Evolutionary conservation across 2,329 filamentous ascomycete species (phyloP).

Genomic region (Purpureocillium lavendulum): DNA sequence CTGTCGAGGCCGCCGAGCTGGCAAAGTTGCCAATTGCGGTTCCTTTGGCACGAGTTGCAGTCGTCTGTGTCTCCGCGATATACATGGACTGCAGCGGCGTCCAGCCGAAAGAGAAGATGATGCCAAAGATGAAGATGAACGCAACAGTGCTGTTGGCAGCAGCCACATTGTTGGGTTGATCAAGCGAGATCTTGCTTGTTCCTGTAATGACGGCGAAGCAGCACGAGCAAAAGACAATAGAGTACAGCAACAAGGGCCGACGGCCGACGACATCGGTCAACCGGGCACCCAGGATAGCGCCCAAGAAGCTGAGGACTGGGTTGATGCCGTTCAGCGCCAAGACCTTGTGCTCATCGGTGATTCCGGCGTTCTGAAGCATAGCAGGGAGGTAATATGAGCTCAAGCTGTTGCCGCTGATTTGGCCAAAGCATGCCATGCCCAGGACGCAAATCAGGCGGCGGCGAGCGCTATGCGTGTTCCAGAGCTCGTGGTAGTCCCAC

Average conservation of each 20-base stretch:
- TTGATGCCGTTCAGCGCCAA: conserved; percentile 45
- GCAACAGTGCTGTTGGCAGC: conserved; percentile 36
- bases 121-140: conserved; percentile 42
- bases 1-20: conserved; percentile 24
- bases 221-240: conserved; percentile 33
- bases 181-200: conserved; percentile 33
- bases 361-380: conserved; percentile 41
- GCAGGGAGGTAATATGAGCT: conserved; percentile 48
- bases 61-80: conserved; percentile 37
- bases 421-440: conserved; percentile 43
- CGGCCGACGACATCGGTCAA: conserved; percentile 51
- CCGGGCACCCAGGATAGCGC: conserved; percentile 43
- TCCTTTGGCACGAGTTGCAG: conserved; percentile 35
- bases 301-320: conserved; percentile 42
- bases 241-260: conserved; percentile 41
- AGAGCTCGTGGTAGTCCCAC: conserved; percentile 47
- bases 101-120: conserved; percentile 41
- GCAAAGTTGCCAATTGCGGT: conserved; percentile 34
- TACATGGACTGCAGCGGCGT: conserved; percentile 41
- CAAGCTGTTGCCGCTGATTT: conserved; percentile 41
- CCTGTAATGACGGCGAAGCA: conserved; percentile 42
- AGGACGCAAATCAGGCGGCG: conserved; percentile 43
- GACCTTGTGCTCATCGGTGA: conserved; percentile 35
- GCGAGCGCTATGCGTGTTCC: conserved; percentile 37
- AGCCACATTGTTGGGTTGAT: conserved; percentile 21